Percentiles rank a stretch among this genome's conserved stretches.
phyloP scores from a whole-genome alignment of 352 stramenopile species.

The Globisporangium echinulatum region DNA sequence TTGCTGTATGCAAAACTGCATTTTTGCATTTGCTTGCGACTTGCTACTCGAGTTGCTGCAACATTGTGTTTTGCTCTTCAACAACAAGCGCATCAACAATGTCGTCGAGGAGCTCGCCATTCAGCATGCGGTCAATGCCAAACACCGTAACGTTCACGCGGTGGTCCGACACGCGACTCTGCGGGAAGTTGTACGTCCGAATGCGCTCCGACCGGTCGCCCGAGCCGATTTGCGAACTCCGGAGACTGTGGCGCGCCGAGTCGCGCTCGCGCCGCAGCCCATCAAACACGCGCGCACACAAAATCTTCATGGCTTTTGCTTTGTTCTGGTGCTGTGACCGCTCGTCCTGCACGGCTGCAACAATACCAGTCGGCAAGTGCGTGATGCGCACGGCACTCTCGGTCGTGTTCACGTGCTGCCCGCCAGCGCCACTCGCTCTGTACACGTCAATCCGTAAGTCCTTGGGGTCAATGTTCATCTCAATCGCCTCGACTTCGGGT shows the following conservation, averaged over 20 bases:
- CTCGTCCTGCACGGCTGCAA: conserved; percentile 90
- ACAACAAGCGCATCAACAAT: conserved; percentile 82
- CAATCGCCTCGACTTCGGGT: conserved; percentile 84
- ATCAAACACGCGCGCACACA: conserved; percentile 94
- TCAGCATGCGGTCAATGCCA: conserved; percentile 88
- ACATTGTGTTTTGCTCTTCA: conserved; percentile 70
- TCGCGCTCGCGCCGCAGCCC: conserved; percentile 77
- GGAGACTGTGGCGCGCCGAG: conserved; percentile 50
- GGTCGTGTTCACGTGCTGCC: conserved; percentile 99
- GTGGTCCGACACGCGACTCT: conserved; percentile 95
- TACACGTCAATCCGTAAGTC: conserved; percentile 98
- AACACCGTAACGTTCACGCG: conserved; percentile 87
- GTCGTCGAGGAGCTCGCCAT: conserved; percentile 84
- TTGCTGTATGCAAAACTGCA: too few relatives aligned
- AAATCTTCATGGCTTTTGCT: conserved; percentile 96
- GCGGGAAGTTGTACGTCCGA: conserved; percentile 98
- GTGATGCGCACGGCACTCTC: conserved; percentile 96
- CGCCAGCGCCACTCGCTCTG: conserved; percentile 92
- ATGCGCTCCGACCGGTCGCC: conserved; percentile 96
- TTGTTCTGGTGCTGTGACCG: conserved; percentile 98
- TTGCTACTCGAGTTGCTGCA: conserved; percentile 53
- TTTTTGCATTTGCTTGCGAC: not conserved
- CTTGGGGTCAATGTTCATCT: conserved; percentile 88
- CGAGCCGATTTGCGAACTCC: conserved; percentile 90
- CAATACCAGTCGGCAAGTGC: conserved; percentile 95